A percentile compares a stretch with the other conserved stretches of the same genome.
Evolutionary conservation across 768 basidiomycete species (phyloP).

Genomic region (Erythrobasidium yunnanense): DNA sequence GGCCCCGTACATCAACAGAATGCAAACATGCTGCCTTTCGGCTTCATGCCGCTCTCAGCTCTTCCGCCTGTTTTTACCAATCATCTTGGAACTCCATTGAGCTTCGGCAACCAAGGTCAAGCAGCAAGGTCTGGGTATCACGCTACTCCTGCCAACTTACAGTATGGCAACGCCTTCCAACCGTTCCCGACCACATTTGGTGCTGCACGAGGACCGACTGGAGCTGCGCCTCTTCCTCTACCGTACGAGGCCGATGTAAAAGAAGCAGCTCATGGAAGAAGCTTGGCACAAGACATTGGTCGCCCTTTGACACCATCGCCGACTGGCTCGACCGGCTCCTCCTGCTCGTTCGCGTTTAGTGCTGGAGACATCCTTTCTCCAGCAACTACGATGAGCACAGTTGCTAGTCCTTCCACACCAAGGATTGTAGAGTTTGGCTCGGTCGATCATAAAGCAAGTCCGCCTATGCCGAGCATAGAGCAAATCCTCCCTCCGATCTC

Average conservation of each 20-base stretch:
- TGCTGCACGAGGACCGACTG: neutral
- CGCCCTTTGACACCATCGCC: slow-evolving; percentile 19
- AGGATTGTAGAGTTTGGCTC: neutral
- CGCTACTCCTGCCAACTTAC: neutral
- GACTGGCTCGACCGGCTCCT: neutral
- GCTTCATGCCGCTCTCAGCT: too few relatives aligned
- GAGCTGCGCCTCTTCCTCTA: neutral
- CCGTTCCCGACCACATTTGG: neutral
- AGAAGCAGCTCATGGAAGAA: neutral
- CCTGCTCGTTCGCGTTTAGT: slow-evolving; percentile 16
- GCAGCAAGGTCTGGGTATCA: too few relatives aligned
- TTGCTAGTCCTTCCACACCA: neutral
- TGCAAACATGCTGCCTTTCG: too few relatives aligned
- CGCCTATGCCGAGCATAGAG: too few relatives aligned
- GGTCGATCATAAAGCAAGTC: too few relatives aligned
- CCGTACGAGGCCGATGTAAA: neutral
- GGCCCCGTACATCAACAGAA: too few relatives aligned
- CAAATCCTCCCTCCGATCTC: too few relatives aligned
- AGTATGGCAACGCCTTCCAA: neutral
- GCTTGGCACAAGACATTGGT: neutral
- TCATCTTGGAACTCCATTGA: too few relatives aligned
- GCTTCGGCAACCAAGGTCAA: too few relatives aligned
- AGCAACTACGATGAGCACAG: neutral
- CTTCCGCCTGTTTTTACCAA: too few relatives aligned
- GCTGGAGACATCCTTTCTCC: neutral